Evolutionary conservation across 225 moss, liverwort and hornwort genomes (phyloP), one percentile per base, ranked within the genome.

Genomic region (Ulota crispa): DNA sequence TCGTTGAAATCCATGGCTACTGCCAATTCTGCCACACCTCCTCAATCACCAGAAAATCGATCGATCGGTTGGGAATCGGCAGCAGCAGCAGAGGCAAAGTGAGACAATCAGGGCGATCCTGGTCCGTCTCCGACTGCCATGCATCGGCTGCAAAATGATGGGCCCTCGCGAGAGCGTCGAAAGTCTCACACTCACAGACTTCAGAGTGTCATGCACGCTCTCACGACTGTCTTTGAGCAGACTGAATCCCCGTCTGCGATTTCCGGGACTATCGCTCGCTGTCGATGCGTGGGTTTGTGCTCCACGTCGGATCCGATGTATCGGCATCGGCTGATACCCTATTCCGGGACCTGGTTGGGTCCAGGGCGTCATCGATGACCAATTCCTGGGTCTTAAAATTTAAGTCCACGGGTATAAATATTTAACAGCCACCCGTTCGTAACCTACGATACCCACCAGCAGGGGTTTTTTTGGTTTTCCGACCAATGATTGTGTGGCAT

Each of bases 1-100:
- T 98, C 97, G 85, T 91, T 98, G 64, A 95, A 95, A 91, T 98
- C 97, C 97, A 98, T 98, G 47, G 32, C 73, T 52, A 0, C 21
- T 28, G 47, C 65, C 74, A 77, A 85, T 77, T 81, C 62, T 20
- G 31, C 19, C 56, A 41, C 14, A 3, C 14, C 55, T 23, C 14
- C 55, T 23, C 21, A 55, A 53, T 39, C 41, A 54, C 15, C 62
- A 1, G 26, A 62, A 30, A 64, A 8, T 7, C 34, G 57, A 75
- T 74, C 45, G 32, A 34, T 34, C n/a, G n/a, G n/a, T 7, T 9
- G 10, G 4, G 55, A 45, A 45, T 70, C 37, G 2, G 36, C 71
- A 19, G 45, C 26, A 27, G 45, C 53, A 52, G 41, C n/a, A n/a
- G n/a, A 8, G 12, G 3, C 42, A 14, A 8, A 3, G 61, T 27